phyloP scores from a whole-genome alignment of 2,329 filamentous ascomycete species.

The Diplodia mutila region DNA sequence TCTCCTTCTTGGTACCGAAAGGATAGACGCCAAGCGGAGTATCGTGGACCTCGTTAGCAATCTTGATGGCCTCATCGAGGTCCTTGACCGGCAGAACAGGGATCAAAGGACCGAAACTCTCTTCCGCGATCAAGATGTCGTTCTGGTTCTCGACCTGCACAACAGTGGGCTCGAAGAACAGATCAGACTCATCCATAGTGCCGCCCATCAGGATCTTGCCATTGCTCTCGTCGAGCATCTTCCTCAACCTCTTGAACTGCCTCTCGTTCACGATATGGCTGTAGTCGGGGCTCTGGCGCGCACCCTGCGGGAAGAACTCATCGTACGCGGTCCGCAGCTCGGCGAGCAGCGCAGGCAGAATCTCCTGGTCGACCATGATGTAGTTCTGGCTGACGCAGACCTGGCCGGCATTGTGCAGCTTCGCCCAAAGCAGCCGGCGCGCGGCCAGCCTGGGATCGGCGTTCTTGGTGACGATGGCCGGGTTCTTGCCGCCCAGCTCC shows the following conservation, averaged over 20 bases:
- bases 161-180: slow-evolving; percentile 91
- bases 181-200: slow-evolving; percentile 74
- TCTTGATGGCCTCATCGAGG: slow-evolving; percentile 82
- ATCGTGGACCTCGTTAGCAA: slow-evolving; percentile 78
- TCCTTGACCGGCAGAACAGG: slow-evolving; percentile 76
- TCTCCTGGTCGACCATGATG: slow-evolving; percentile 75
- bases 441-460: slow-evolving; percentile 81
- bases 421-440: slow-evolving; percentile 84
- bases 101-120: slow-evolving; percentile 93
- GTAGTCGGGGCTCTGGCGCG: slow-evolving; percentile 77
- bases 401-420: slow-evolving; percentile 84
- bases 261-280: slow-evolving; percentile 77
- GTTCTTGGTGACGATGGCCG: slow-evolving; percentile 85
- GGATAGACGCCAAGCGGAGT: slow-evolving; percentile 84
- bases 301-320: slow-evolving; percentile 83
- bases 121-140: slow-evolving; percentile 78
- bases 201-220: slow-evolving; percentile 90
- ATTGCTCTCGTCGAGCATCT: slow-evolving; percentile 81
- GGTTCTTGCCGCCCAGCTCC: slow-evolving; percentile 90
- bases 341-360: slow-evolving; percentile 72
- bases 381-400: slow-evolving; percentile 95
- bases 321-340: slow-evolving; percentile 72
- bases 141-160: slow-evolving; percentile 76
- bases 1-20: slow-evolving; percentile 81
- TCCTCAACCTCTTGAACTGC: slow-evolving; percentile 82